Conservation (phyloP, 257 asterid species). For the Avicennia marina region DNA sequence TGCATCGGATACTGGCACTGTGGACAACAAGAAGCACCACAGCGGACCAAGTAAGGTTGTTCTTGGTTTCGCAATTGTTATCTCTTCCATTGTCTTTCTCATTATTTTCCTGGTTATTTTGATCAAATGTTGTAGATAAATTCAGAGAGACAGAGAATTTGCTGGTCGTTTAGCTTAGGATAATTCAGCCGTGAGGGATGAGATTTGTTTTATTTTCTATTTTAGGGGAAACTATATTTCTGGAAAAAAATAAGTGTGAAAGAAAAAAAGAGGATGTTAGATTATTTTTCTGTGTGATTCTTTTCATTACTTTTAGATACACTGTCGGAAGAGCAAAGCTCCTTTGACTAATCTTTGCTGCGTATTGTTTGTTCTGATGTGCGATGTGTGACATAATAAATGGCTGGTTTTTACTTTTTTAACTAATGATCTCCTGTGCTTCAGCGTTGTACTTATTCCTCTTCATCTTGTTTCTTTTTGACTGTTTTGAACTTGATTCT, state of each 20-base stretch:
- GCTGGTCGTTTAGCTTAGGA: conserved; percentile 29
- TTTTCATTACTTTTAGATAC: conserved; percentile 16
- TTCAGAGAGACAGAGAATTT: not conserved
- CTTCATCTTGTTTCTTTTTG: conserved; percentile 14
- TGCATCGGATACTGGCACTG: conserved; percentile 32
- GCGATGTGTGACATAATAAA: not conserved
- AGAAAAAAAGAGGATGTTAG: conserved; percentile 4
- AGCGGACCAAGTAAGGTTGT: conserved; percentile 86
- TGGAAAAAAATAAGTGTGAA: conserved; percentile 15
- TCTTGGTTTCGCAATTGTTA: conserved; percentile 83
- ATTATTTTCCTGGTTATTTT: conserved; percentile 75
- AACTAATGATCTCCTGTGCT: no score
- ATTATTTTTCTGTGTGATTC: conserved; percentile 21
- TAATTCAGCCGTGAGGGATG: conserved; percentile 7
- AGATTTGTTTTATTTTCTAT: conserved; percentile 12
- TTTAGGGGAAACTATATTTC: no score
- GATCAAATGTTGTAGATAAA: conserved; percentile 75
- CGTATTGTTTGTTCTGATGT: not conserved
- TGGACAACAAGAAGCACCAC: conserved; percentile 35
- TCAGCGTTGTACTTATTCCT: not conserved
- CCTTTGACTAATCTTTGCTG: conserved; percentile 13
- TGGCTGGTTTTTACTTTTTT: no score
- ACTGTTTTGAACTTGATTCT: conserved; percentile 15
- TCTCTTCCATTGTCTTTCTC: conserved; percentile 75
- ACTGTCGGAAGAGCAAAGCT: conserved; percentile 18